Evolutionary conservation across 768 basidiomycete species (phyloP).

Genomic region (Arthromyces matolae): DNA sequence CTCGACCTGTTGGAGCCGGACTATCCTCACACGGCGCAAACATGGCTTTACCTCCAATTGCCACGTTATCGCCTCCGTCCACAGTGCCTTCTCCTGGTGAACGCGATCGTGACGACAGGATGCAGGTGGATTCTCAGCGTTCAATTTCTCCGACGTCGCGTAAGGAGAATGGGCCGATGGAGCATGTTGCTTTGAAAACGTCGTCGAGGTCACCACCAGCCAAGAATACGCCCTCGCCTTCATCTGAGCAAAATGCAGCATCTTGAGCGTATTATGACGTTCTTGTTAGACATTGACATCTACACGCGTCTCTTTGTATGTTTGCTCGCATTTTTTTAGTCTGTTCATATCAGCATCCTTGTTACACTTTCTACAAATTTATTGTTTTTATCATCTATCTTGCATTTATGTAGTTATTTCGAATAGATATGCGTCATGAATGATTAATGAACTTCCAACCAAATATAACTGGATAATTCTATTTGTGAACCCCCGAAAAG

Average conservation of each 20-base stretch:
- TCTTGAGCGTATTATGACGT: conserved; percentile 10
- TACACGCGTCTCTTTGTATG: conserved; percentile 4
- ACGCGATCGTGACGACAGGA: conserved; percentile 47
- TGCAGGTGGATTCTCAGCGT: conserved; percentile 50
- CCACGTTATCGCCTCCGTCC: conserved; percentile 61
- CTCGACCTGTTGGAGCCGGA: conserved; percentile 63
- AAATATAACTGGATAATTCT: too few relatives aligned
- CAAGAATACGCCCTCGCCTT: conserved; percentile 55
- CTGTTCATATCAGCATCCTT: neutral
- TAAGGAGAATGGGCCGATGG: conserved; percentile 35
- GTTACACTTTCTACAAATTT: neutral
- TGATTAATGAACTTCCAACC: too few relatives aligned
- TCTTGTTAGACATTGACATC: too few relatives aligned
- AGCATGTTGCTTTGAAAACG: conserved; percentile 40
- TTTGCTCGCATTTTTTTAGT: conserved; percentile 5
- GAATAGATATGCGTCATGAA: neutral
- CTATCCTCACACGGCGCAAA: conserved; percentile 35
- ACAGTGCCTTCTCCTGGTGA: conserved; percentile 52
- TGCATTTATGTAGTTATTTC: conserved; percentile 9
- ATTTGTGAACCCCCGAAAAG: too few relatives aligned
- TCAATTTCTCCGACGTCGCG: conserved; percentile 51
- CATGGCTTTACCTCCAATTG: conserved; percentile 66
- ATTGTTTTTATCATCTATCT: conserved; percentile 13
- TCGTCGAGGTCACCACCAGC: conserved; percentile 47
- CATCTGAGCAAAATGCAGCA: conserved; percentile 40